Conservation (phyloP, 352 stramenopile genomes). For the Phytophthora quininea region DNA sequence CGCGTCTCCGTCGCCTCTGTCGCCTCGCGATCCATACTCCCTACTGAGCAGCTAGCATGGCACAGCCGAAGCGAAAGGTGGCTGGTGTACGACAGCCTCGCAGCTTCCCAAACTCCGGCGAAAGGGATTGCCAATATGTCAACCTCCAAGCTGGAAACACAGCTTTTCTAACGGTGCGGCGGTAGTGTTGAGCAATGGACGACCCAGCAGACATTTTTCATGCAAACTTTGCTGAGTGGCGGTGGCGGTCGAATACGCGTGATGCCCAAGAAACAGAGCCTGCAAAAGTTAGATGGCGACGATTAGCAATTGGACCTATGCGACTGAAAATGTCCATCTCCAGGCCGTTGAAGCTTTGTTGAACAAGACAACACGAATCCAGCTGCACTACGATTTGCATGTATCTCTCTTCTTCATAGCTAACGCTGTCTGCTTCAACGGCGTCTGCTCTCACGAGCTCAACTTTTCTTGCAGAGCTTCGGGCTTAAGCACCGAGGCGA, state of each 20-base stretch:
- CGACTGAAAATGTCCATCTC: not conserved
- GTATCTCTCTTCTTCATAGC: not conserved
- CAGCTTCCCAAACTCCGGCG: slow-evolving; percentile 8
- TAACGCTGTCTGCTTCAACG: not conserved
- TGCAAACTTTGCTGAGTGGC: slow-evolving; percentile 1
- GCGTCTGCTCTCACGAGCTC: not conserved
- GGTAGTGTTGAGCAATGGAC: not conserved
- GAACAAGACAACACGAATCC: not conserved
- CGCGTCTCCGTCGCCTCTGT: not conserved
- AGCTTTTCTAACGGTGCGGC: not conserved
- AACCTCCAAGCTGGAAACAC: not conserved
- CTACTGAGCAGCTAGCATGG: slow-evolving; percentile 1
- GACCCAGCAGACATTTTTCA: not conserved
- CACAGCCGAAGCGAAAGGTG: slow-evolving; percentile 10
- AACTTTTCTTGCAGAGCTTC: not conserved
- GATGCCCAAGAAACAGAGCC: not conserved
- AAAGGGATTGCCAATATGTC: not conserved
- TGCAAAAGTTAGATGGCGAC: not conserved
- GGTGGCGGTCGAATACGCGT: not conserved
- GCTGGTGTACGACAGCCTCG: slow-evolving; percentile 15
- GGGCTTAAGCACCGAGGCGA: not conserved
- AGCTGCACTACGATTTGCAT: not conserved
- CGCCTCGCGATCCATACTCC: slow-evolving; percentile 19
- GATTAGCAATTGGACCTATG: not conserved
- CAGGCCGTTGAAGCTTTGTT: not conserved